Base-by-base conservation (phyloP, 2,329 filamentous ascomycete genomes). In the Botrytis tulipae region DNA sequence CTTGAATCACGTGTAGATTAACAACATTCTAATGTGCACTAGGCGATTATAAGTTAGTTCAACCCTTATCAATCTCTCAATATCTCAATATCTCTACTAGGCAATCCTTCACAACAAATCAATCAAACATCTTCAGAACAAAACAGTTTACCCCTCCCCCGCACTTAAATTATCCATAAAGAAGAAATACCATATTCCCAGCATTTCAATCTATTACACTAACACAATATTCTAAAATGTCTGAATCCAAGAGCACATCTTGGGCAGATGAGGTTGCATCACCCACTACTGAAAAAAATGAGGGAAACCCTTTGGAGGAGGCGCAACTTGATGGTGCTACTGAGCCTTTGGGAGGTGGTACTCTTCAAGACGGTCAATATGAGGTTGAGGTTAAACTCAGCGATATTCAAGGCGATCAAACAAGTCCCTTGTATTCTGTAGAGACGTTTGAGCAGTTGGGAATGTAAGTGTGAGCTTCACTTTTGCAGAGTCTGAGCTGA, bases 371-470 rank as follows among this genome's bases (percentile, higher is more conserved):
- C 82, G 90, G 91, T 6, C 90, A 92, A 74, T 97, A 92, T 83
- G 92, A 96, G 77, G 95, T 99, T 77, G 92, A 97, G 80, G 93
- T 99, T 78, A 96, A 95, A 83, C 88, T 98, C 74, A 95, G 92
- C 79, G 94, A 97, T 80, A 87, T 97, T 71, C 94, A 98, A 83
- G 89, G 90, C 44, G 93, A 98, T 80, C 90, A 92, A 18, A 92
- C 93, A 79, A 95, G 94, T 80, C 95, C 95, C 18, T 88, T 98
- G 37, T 96, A 90, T 82, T 98, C 95, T 5, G 91, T 92, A 68
- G 92, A 91, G 78, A 90, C 88, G 1, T 99, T 98, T 82, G 89
- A 96, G 77, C 91, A 98, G 76, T 89, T 98, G 73, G 91, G 93
- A 78, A 87, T 99, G 92, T 97, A 84, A 46, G 40, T 73, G 65